phyloP scores from a whole-genome alignment of 2,329 filamentous ascomycete genomes.

The Ilyonectria robusta region DNA sequence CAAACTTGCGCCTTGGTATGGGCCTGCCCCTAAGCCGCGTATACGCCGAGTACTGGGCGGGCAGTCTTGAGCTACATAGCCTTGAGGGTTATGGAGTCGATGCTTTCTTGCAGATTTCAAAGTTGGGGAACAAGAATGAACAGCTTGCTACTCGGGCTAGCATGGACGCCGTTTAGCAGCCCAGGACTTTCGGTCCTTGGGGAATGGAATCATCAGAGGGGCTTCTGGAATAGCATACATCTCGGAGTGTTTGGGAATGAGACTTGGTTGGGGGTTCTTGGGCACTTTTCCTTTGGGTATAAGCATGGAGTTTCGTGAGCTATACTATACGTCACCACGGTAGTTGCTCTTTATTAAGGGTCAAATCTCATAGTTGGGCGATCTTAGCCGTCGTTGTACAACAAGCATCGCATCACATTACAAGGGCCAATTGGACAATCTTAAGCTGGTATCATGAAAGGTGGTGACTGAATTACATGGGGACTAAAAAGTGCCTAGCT shows the following conservation, averaged over 20 bases:
- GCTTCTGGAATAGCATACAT: neutral
- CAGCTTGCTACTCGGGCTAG: conserved; percentile 84
- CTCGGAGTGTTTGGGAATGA: conserved; percentile 14
- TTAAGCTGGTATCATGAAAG: conserved; percentile 62
- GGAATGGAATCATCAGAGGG: conserved; percentile 6
- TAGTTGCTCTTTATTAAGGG: neutral
- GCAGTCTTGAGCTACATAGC: conserved; percentile 90
- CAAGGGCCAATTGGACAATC: conserved; percentile 11
- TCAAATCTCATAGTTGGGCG: conserved; percentile 13
- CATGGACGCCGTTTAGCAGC: conserved; percentile 78
- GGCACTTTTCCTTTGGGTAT: conserved; percentile 24
- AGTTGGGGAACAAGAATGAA: conserved; percentile 98
- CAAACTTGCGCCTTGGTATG: conserved; percentile 90
- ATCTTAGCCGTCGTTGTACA: conserved; percentile 17
- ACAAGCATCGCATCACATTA: conserved; percentile 24
- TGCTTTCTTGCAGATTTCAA: conserved; percentile 95
- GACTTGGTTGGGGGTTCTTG: conserved; percentile 9
- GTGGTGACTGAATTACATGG: conserved; percentile 63
- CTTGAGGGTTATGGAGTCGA: conserved; percentile 97
- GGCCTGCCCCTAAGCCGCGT: conserved; percentile 93
- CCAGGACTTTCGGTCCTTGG: conserved; percentile 13
- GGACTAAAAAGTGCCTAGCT: conserved; percentile 59
- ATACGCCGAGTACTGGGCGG: conserved; percentile 98
- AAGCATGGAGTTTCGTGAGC: conserved; percentile 45
- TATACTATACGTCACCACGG: neutral